Evolutionary conservation across 179 eudicot species (phyloP).

Genomic region (Monotropa hypopitys): DNA sequence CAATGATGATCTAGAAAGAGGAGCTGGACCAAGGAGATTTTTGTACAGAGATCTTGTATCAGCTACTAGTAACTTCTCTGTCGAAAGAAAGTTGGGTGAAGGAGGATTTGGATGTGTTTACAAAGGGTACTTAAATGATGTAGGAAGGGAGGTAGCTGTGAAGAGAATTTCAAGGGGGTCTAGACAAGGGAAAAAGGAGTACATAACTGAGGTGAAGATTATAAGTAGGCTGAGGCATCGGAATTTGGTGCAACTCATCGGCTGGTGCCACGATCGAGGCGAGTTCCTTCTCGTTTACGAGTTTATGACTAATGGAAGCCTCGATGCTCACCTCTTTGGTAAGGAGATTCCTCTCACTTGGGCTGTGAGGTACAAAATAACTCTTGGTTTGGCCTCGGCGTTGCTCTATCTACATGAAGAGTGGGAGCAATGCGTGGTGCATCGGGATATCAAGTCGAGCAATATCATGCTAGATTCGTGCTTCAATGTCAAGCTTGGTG

Average conservation of each 20-base stretch:
- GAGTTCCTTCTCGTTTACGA: conserved; percentile 21
- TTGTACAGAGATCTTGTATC: conserved; percentile 1
- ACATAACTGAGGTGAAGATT: conserved; percentile 14
- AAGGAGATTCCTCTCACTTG: background rate
- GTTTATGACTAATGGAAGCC: conserved; percentile 20
- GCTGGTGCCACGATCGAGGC: conserved; percentile 21
- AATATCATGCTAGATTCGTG: conserved; percentile 22
- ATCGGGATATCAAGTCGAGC: conserved; percentile 21
- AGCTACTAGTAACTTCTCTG: conserved; percentile 10
- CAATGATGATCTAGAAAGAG: conserved; percentile 8
- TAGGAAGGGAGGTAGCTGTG: conserved; percentile 2
- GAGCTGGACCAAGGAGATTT: conserved; percentile 11
- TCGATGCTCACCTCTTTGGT: conserved; percentile 14
- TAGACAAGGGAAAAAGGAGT: conserved; percentile 19
- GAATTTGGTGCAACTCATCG: conserved; percentile 20
- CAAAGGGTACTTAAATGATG: conserved; percentile 13
- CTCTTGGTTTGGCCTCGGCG: conserved; percentile 18
- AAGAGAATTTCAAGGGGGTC: conserved; percentile 16
- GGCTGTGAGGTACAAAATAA: conserved; percentile 14
- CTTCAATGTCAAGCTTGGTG: conserved; percentile 22
- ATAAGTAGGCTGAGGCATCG: conserved; percentile 18
- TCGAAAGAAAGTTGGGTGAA: conserved; percentile 19
- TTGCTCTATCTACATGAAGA: conserved; percentile 23
- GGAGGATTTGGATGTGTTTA: conserved; percentile 24
- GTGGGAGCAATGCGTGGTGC: conserved; percentile 26